Evolutionary conservation across 352 stramenopile genomes (phyloP).

Genomic region (Heterotrichella gracilis): DNA sequence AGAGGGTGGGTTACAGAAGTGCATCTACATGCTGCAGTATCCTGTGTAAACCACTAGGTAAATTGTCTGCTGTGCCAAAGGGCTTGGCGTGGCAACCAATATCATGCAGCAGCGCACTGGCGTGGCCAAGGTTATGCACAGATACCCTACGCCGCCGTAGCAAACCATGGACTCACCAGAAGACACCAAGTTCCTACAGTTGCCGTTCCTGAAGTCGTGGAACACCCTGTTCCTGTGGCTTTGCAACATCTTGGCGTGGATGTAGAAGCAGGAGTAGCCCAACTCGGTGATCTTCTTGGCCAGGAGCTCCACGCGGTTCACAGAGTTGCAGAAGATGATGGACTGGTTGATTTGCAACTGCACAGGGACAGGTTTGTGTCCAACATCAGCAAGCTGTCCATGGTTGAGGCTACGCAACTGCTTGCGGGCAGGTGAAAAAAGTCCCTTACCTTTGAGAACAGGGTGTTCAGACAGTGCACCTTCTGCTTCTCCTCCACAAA

Average conservation of each 20-base stretch:
- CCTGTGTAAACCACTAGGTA: neutral
- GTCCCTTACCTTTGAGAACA: slow-evolving; percentile 94
- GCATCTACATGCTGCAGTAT: neutral
- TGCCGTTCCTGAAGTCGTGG: slow-evolving; percentile 92
- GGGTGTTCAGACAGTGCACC: slow-evolving; percentile 92
- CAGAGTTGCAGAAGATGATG: slow-evolving; percentile 99
- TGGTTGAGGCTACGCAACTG: too few relatives aligned
- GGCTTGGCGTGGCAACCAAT: slow-evolving; percentile 12
- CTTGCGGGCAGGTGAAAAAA: too few relatives aligned
- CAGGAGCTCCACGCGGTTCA: slow-evolving; percentile 89
- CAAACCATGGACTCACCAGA: too few relatives aligned
- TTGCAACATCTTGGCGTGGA: slow-evolving; percentile 99
- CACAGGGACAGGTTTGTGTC: too few relatives aligned
- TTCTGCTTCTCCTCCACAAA: slow-evolving; percentile 97
- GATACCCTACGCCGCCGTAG: slow-evolving; percentile 12
- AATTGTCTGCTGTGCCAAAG: neutral
- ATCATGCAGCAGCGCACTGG: slow-evolving; percentile 12
- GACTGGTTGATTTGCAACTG: slow-evolving; percentile 94
- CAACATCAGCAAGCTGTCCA: neutral
- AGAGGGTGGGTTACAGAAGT: slow-evolving; percentile 16
- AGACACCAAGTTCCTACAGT: slow-evolving; percentile 81
- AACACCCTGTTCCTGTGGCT: slow-evolving; percentile 93
- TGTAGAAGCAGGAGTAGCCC: slow-evolving; percentile 98
- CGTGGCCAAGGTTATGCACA: neutral
- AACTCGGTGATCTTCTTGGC: slow-evolving; percentile 97